These are phyloP conservation scores for Fonsecaea pedrosoi DNA, from an alignment of 2,329 filamentous ascomycete genomes.

Conservation along the genomic window DNA sequence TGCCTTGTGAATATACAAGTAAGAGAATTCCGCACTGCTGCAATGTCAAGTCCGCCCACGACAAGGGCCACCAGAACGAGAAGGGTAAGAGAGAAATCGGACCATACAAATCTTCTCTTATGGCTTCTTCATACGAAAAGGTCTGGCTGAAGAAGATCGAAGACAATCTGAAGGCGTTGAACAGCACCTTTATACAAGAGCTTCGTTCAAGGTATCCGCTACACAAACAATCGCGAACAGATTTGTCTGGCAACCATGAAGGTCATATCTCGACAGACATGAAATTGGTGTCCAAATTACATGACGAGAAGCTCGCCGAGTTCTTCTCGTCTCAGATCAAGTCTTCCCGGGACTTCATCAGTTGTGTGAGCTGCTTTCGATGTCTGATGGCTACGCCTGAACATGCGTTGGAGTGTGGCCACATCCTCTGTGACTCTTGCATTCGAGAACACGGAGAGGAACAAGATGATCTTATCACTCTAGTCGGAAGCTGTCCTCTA, in stretches of 20 bases:
- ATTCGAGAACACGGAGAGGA: slow-evolving; percentile 4
- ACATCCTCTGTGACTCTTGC: neutral
- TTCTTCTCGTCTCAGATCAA: slow-evolving; percentile 4
- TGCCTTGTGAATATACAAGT: slow-evolving; percentile 2
- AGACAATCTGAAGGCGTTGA: neutral
- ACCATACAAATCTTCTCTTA: neutral
- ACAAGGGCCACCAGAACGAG: slow-evolving; percentile 7
- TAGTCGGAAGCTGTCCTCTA: neutral
- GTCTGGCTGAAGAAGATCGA: slow-evolving; percentile 2
- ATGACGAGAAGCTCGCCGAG: neutral
- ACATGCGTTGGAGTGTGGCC: neutral
- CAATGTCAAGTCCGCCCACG: slow-evolving; percentile 1
- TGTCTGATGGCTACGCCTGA: neutral
- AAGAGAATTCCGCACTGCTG: neutral
- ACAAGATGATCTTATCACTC: neutral
- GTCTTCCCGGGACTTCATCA: neutral
- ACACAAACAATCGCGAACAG: neutral
- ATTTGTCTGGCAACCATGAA: neutral
- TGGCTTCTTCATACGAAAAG: slow-evolving; percentile 4
- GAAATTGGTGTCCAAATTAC: neutral
- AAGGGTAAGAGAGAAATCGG: slow-evolving; percentile 2
- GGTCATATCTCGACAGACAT: neutral
- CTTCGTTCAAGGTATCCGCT: neutral
- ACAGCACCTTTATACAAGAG: slow-evolving; percentile 1
- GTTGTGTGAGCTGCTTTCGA: slow-evolving; percentile 2